A percentile compares a stretch with the other conserved stretches of the same genome.
These are phyloP conservation scores for Fusarium gaditjirri DNA, from an alignment of 2,329 filamentous ascomycete genomes.

Conservation along the genomic window DNA sequence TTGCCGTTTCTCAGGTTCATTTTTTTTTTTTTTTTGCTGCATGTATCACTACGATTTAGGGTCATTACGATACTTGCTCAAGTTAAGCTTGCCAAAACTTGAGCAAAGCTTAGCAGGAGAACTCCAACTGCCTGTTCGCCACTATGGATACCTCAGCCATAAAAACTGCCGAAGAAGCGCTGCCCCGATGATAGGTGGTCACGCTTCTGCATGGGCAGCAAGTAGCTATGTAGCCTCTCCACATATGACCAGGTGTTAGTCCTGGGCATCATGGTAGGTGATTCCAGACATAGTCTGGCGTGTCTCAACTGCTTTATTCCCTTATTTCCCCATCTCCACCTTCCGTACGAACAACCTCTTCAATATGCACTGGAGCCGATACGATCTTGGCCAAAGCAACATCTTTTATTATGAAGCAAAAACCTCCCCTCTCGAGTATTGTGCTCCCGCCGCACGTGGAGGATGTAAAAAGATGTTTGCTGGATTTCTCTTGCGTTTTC, in stretches of 20 bases:
- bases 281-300: background rate
- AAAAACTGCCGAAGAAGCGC: accelerated
- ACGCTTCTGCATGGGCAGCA: background rate
- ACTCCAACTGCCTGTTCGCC: accelerated
- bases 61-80: too few species aligned
- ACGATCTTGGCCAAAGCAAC: background rate
- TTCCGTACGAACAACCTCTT: background rate
- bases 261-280: accelerated
- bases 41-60: too few species aligned
- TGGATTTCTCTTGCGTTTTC: constrained; percentile 19
- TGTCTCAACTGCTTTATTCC: accelerated
- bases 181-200: accelerated
- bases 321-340: background rate
- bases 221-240: background rate
- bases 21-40: too few species aligned
- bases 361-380: constrained; percentile 13
- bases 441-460: constrained; percentile 20
- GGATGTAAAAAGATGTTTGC: constrained; percentile 4
- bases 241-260: background rate
- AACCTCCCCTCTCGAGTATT: background rate
- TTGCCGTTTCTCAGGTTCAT: too few species aligned
- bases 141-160: accelerated
- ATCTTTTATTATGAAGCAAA: constrained; percentile 22
- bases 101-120: background rate
- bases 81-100: background rate